phyloP scores from a whole-genome alignment of 1,139 yeast genomes.

The Meyerozyma guilliermondii region DNA sequence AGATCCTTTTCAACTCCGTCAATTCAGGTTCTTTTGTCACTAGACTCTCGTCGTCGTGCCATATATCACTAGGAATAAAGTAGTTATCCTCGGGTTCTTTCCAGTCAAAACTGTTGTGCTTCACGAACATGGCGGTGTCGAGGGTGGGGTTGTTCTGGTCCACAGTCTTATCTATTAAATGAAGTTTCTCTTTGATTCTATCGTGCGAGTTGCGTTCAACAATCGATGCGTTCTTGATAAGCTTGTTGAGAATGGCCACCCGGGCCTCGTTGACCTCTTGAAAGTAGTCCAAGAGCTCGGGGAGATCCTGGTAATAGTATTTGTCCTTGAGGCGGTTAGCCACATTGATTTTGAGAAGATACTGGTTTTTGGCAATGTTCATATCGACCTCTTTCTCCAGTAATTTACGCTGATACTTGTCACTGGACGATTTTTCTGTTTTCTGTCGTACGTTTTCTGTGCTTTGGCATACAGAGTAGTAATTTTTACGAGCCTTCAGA shows the following conservation, averaged over 20 bases:
- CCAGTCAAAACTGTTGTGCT: slow-evolving; percentile 78
- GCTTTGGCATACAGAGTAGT: slow-evolving; percentile 73
- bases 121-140: slow-evolving; percentile 88
- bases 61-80: slow-evolving; percentile 83
- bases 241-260: slow-evolving; percentile 64
- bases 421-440: slow-evolving; percentile 53
- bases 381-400: slow-evolving; percentile 68
- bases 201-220: slow-evolving; percentile 59
- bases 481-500: slow-evolving; percentile 63
- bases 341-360: slow-evolving; percentile 72
- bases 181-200: slow-evolving; percentile 48
- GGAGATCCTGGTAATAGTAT: slow-evolving; percentile 87
- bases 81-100: slow-evolving; percentile 80
- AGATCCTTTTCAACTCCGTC: slow-evolving; percentile 54
- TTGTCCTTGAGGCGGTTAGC: slow-evolving; percentile 92
- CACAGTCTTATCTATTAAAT: slow-evolving; percentile 52
- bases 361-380: slow-evolving; percentile 82
- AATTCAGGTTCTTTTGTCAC: slow-evolving; percentile 60
- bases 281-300: slow-evolving; percentile 80
- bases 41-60: slow-evolving; percentile 94
- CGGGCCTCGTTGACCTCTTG: slow-evolving; percentile 84
- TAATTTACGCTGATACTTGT: slow-evolving; percentile 53
- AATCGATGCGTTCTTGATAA: slow-evolving; percentile 60
- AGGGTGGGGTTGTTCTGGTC: slow-evolving; percentile 68
- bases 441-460: slow-evolving; percentile 81